Evolutionary conservation across 495 filamentous ascomycete genomes (phyloP).

Genomic region (Daldinia decipiens): DNA sequence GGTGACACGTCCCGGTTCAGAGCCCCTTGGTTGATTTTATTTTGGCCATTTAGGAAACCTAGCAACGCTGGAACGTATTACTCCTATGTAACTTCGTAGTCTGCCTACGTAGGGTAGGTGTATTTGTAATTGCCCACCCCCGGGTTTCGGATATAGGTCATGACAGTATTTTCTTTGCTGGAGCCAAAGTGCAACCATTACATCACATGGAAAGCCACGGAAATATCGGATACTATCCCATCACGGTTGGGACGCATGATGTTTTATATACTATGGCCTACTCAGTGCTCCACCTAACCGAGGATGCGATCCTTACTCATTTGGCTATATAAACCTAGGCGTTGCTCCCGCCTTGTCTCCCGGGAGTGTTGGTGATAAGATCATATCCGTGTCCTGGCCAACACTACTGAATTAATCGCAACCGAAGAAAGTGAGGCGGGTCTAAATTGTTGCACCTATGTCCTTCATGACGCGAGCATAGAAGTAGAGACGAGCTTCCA

Average conservation of each 20-base stretch:
- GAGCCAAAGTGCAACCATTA: neutral
- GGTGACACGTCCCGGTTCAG: neutral
- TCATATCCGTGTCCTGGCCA: neutral
- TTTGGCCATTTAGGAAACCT: neutral
- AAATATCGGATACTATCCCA: neutral
- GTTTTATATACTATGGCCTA: neutral
- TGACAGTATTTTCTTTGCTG: no score
- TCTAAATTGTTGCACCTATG: neutral
- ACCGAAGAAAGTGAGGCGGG: neutral
- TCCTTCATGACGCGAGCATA: neutral
- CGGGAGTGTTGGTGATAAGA: neutral
- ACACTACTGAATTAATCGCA: neutral
- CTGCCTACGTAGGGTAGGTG: neutral
- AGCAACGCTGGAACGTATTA: neutral
- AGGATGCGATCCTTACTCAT: neutral
- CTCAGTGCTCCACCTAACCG: neutral
- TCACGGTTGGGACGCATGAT: neutral
- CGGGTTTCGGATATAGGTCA: slow-evolving; percentile 1
- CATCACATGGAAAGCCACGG: neutral
- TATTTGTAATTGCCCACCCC: neutral
- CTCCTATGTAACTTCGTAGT: neutral
- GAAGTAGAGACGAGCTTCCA: neutral
- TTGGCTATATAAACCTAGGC: slow-evolving; percentile 10
- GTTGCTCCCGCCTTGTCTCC: neutral
- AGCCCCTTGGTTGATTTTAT: no score